Percentiles rank a stretch among this genome's conserved stretches.
phyloP scores from a whole-genome alignment of 768 basidiomycete genomes.

The Russula abietina region DNA sequence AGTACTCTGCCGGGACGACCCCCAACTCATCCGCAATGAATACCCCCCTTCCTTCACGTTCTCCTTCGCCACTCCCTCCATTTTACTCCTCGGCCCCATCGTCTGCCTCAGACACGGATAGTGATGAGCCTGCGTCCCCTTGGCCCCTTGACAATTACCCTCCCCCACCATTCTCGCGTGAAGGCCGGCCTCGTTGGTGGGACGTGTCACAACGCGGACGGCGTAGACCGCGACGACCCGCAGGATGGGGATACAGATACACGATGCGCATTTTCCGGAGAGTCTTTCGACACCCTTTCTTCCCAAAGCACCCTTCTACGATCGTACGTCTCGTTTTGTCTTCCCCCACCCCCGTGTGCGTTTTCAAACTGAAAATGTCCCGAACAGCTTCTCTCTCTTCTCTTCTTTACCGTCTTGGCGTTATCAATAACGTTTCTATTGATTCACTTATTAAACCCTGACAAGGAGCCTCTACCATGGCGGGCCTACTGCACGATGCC shows the following conservation, averaged over 20 bases:
- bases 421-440: constrained; percentile 79
- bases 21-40: constrained; percentile 32
- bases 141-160: constrained; percentile 38
- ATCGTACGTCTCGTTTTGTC: constrained; percentile 48
- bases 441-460: constrained; percentile 91
- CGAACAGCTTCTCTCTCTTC: constrained; percentile 55
- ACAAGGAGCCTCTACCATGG: constrained; percentile 94
- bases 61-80: constrained; percentile 52
- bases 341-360: background rate
- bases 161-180: constrained; percentile 25
- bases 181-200: constrained; percentile 57
- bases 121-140: constrained; percentile 44
- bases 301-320: constrained; percentile 74
- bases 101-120: constrained; percentile 57
- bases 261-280: constrained; percentile 50
- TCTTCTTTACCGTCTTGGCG: constrained; percentile 75
- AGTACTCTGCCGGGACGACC: constrained; percentile 22
- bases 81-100: constrained; percentile 49
- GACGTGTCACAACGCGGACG: constrained; percentile 34
- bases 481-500: constrained; percentile 83
- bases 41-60: constrained; percentile 58
- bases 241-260: constrained; percentile 40
- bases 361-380: constrained; percentile 20
- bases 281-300: constrained; percentile 64
- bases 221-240: constrained; percentile 47